Percentiles rank a stretch among this genome's conserved stretches.
phyloP scores from a whole-genome alignment of 1,139 yeast genomes.

The Nakaseomyces delphensis region DNA sequence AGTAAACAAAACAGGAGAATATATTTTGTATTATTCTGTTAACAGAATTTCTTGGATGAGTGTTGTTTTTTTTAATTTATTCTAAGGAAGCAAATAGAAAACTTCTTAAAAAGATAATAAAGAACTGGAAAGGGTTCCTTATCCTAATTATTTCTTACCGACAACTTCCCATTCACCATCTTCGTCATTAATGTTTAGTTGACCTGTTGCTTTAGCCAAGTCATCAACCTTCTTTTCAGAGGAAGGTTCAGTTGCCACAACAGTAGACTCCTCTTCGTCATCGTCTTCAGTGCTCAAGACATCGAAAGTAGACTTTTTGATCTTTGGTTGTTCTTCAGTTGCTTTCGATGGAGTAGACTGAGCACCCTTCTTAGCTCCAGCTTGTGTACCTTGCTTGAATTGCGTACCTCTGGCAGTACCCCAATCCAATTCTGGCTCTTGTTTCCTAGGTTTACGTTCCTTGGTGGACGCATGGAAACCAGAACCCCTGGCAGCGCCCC shows the following conservation, averaged over 20 bases:
- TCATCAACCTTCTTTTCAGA: slow-evolving; percentile 25
- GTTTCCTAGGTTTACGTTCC: slow-evolving; percentile 4
- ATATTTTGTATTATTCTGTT: no score
- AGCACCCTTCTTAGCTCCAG: slow-evolving; percentile 29
- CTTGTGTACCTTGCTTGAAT: slow-evolving; percentile 12
- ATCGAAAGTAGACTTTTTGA: slow-evolving; percentile 52
- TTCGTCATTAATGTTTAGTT: slow-evolving; percentile 25
- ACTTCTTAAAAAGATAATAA: background rate
- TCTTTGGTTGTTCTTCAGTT: slow-evolving; percentile 35
- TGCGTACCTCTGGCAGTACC: slow-evolving; percentile 32
- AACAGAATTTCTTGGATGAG: no score
- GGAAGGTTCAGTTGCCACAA: no score
- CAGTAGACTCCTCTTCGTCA: slow-evolving; percentile 45
- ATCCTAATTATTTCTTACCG: slow-evolving; percentile 35
- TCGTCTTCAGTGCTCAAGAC: slow-evolving; percentile 63
- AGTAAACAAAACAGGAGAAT: no score
- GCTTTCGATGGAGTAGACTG: slow-evolving; percentile 12
- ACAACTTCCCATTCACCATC: slow-evolving; percentile 61
- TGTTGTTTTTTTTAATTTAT: no score
- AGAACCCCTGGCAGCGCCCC: slow-evolving; percentile 46
- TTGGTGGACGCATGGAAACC: slow-evolving; percentile 9
- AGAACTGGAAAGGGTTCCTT: background rate
- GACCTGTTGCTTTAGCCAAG: slow-evolving; percentile 41
- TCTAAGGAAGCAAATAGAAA: background rate
- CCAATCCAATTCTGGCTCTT: slow-evolving; percentile 39